Conservation (phyloP, 2,329 filamentous ascomycete genomes). For the Fonsecaea pedrosoi region DNA sequence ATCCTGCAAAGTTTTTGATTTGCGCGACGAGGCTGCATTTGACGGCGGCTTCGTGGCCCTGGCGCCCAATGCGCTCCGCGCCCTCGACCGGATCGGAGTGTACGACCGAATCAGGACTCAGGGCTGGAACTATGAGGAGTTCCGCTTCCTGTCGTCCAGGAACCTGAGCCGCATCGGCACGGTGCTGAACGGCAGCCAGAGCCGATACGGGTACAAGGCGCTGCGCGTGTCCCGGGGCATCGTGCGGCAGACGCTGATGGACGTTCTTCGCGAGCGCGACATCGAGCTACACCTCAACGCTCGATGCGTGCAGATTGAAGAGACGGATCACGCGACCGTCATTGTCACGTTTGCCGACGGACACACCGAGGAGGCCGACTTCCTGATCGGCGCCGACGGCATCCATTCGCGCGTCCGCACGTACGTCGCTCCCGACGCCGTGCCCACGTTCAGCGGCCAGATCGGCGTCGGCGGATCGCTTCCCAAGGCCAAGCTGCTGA, state of each 20-base stretch:
- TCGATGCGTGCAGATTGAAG: slow-evolving; percentile 27
- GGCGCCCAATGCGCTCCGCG: slow-evolving; percentile 63
- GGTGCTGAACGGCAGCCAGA: slow-evolving; percentile 42
- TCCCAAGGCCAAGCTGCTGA: slow-evolving; percentile 12
- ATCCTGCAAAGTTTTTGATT: slow-evolving; percentile 59
- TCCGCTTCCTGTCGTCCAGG: slow-evolving; percentile 52
- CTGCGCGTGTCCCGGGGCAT: slow-evolving; percentile 33
- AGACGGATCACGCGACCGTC: slow-evolving; percentile 23
- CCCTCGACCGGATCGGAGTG: slow-evolving; percentile 59
- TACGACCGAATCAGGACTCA: slow-evolving; percentile 54
- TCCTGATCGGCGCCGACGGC: slow-evolving; percentile 42
- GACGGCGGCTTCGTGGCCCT: slow-evolving; percentile 65
- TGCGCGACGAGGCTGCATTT: slow-evolving; percentile 52
- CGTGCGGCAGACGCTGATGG: slow-evolving; percentile 30
- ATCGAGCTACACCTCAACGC: slow-evolving; percentile 30
- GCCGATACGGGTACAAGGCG: slow-evolving; percentile 42
- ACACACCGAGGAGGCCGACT: slow-evolving; percentile 33
- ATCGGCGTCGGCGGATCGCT: slow-evolving; percentile 33
- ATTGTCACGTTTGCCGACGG: slow-evolving; percentile 30
- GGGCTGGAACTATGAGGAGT: slow-evolving; percentile 59
- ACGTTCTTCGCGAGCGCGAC: slow-evolving; percentile 21
- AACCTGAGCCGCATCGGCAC: slow-evolving; percentile 42
- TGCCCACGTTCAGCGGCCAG: slow-evolving; percentile 36
- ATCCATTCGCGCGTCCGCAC: slow-evolving; percentile 39
- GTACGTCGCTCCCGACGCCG: slow-evolving; percentile 22